Evolutionary conservation across 2,329 filamentous ascomycete species (phyloP).

Genomic region (Didymellaceae sp.): DNA sequence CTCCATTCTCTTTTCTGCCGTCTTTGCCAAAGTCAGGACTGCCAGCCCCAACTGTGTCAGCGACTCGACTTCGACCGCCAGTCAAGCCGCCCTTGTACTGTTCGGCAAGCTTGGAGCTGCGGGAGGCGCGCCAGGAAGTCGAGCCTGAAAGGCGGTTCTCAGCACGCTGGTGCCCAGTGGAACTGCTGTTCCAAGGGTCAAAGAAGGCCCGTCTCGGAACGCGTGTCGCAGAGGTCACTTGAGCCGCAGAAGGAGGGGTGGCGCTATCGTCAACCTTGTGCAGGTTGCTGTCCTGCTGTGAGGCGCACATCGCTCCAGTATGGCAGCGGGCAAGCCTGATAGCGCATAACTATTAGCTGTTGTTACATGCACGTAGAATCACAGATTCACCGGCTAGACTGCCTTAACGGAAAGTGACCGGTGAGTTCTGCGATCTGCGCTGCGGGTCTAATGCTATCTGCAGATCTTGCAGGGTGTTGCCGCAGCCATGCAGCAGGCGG

Average conservation of each 20-base stretch:
- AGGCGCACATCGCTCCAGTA: constrained; percentile 17
- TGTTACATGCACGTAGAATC: constrained; percentile 12
- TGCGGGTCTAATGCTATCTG: constrained; percentile 4
- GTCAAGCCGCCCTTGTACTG: constrained; percentile 69
- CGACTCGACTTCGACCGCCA: constrained; percentile 64
- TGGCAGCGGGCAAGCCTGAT: constrained; percentile 1
- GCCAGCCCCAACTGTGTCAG: constrained; percentile 70
- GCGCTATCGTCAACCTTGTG: constrained; percentile 24
- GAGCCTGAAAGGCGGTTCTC: constrained; percentile 69
- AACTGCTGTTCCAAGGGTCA: constrained; percentile 75
- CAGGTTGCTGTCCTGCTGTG: too few species aligned
- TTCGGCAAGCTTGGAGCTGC: constrained; percentile 70
- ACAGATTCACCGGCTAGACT: neutral
- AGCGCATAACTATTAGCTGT: constrained; percentile 21
- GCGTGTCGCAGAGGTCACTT: constrained; percentile 12
- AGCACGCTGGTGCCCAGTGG: constrained; percentile 79
- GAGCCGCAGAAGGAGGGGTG: constrained; percentile 22
- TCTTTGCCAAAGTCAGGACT: constrained; percentile 62
- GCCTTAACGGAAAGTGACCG: neutral
- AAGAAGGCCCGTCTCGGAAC: constrained; percentile 50
- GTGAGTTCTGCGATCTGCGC: constrained; percentile 14
- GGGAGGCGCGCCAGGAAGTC: constrained; percentile 74
- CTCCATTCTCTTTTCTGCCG: constrained; percentile 60
- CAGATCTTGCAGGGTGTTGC: constrained; percentile 14
- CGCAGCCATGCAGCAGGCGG: constrained; percentile 6